These are phyloP conservation scores for Fusarium pininemorale DNA, from an alignment of 2,329 filamentous ascomycete species.

Conservation along the genomic window DNA sequence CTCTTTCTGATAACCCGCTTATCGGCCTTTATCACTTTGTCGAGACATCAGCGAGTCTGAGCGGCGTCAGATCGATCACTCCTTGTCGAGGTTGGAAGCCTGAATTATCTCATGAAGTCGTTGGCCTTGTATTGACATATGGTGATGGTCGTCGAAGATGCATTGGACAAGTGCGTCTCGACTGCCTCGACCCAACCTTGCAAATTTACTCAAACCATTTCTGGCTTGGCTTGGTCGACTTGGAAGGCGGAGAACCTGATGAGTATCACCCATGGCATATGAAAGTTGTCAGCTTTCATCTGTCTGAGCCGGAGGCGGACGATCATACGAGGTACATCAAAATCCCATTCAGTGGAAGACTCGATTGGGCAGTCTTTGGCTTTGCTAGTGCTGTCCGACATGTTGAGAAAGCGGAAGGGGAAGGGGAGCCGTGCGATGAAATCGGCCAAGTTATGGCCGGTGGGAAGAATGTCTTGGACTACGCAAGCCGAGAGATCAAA, in stretches of 20 bases:
- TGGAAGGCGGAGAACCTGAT: too few relatives aligned
- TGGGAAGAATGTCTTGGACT: rapidly evolving
- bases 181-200: too few relatives aligned
- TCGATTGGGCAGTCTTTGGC: neutral
- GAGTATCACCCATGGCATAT: rapidly evolving
- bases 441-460: neutral
- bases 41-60: neutral
- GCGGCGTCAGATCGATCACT: neutral
- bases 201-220: too few relatives aligned
- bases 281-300: rapidly evolving
- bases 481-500: neutral
- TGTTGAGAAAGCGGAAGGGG: too few relatives aligned
- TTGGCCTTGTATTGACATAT: neutral
- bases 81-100: too few relatives aligned
- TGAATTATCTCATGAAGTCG: too few relatives aligned
- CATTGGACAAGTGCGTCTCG: too few relatives aligned
- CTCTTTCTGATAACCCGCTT: neutral
- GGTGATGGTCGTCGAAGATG: too few relatives aligned
- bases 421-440: neutral
- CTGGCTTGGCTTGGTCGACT: neutral
- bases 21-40: rapidly evolving
- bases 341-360: neutral
- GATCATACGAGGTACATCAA: rapidly evolving
- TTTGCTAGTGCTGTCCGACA: neutral
- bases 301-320: rapidly evolving